Conservation (phyloP, 2,329 filamentous ascomycete species). For the Fusarium bactridioides region DNA sequence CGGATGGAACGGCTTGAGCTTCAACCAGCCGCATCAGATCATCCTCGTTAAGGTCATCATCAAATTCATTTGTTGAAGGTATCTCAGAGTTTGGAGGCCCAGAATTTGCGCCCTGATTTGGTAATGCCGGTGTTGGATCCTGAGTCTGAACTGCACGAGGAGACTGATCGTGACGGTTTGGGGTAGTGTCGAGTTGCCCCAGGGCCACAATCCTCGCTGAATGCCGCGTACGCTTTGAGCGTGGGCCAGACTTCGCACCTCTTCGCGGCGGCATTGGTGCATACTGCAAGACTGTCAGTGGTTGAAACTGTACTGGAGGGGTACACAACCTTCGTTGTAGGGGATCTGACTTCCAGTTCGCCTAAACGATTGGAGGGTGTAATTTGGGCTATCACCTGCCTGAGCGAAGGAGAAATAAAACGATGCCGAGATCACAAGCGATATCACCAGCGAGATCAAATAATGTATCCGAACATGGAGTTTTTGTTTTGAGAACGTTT, state of each 20-base stretch:
- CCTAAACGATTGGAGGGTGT: neutral
- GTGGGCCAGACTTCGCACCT: constrained; percentile 27
- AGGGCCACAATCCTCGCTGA: constrained; percentile 28
- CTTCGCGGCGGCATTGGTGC: constrained; percentile 29
- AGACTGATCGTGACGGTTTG: constrained; percentile 38
- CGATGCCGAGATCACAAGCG: neutral
- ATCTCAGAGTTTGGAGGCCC: neutral
- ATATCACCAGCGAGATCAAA: neutral
- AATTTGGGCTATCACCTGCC: neutral
- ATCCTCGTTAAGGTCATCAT: constrained; percentile 38
- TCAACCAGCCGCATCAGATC: constrained; percentile 32
- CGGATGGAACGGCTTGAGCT: neutral
- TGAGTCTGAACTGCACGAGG: neutral
- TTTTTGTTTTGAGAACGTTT: neutral
- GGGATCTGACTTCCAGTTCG: constrained; percentile 1
- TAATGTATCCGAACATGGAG: neutral
- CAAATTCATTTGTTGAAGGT: constrained; percentile 18
- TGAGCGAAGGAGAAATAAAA: neutral
- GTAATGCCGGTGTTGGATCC: neutral
- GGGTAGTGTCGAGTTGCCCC: constrained; percentile 46
- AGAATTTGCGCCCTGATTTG: neutral
- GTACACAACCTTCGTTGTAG: neutral
- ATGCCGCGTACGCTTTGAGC: constrained; percentile 15
- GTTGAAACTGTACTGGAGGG: neutral
- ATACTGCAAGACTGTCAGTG: neutral